These are phyloP conservation scores for Populus euphratica DNA, from an alignment of 345 rosid genomes.

Conservation along the genomic window DNA sequence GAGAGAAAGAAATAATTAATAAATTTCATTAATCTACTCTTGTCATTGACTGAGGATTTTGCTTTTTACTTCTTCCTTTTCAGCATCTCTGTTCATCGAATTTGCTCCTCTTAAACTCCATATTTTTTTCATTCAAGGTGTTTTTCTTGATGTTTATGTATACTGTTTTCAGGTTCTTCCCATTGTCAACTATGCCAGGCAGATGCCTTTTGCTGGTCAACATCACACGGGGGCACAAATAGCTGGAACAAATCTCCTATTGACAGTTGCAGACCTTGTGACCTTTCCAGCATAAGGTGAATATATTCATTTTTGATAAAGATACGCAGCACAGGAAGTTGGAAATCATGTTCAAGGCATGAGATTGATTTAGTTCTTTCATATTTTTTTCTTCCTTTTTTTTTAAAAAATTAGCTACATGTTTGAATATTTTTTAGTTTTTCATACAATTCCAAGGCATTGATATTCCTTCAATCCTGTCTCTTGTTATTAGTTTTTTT, in stretches of 20 bases:
- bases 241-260: constrained; percentile 43
- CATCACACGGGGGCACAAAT: constrained; percentile 46
- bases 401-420: too few species aligned
- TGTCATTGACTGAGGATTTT: background rate
- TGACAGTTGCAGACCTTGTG: constrained; percentile 47
- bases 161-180: constrained; percentile 49
- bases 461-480: background rate
- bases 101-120: background rate
- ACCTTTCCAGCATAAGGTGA: constrained; percentile 51
- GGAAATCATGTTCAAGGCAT: constrained; percentile 4
- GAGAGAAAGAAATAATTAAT: background rate
- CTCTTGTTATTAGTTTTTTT: background rate
- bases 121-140: background rate
- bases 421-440: too few species aligned
- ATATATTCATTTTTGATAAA: background rate
- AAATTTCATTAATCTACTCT: background rate
- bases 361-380: background rate
- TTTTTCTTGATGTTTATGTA: background rate
- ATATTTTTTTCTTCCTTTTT: background rate
- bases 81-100: background rate
- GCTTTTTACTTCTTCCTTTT: background rate
- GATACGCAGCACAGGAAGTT: background rate
- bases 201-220: constrained; percentile 55
- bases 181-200: constrained; percentile 52
- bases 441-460: background rate